Evolutionary conservation across 176 grass and related monocot genomes (phyloP).

Genomic region (Tillandsia fasciculata): DNA sequence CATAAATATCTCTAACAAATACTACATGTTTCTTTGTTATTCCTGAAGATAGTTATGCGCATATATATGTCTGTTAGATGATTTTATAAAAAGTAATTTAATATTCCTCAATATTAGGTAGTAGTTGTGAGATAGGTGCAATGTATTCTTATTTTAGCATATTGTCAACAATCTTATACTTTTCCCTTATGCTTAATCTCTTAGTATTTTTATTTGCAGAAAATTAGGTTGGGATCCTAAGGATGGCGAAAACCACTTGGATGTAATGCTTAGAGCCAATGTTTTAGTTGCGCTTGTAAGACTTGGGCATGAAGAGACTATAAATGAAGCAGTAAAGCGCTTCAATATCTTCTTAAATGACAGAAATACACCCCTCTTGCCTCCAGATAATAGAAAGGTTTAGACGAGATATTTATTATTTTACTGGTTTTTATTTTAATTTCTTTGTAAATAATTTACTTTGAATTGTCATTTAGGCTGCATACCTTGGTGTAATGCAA

Average conservation of each 20-base stretch:
- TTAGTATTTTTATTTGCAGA: slow-evolving; percentile 26
- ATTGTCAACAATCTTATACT: neutral
- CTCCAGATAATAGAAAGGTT: slow-evolving; percentile 79
- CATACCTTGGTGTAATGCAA: slow-evolving; percentile 79
- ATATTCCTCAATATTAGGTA: too few species aligned
- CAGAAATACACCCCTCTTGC: slow-evolving; percentile 49
- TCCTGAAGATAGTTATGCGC: too few species aligned
- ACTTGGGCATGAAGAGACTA: slow-evolving; percentile 53
- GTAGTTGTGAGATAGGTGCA: too few species aligned
- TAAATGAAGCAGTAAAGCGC: slow-evolving; percentile 61
- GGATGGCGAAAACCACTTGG: slow-evolving; percentile 49
- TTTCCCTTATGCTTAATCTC: neutral
- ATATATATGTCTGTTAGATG: too few species aligned
- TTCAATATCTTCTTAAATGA: slow-evolving; percentile 51
- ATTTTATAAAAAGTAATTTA: too few species aligned
- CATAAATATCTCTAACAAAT: too few species aligned
- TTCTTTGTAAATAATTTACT: slow-evolving; percentile 7
- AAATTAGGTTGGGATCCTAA: slow-evolving; percentile 83
- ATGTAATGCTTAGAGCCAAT: slow-evolving; percentile 61
- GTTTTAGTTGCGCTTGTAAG: slow-evolving; percentile 60
- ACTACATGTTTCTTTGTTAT: too few species aligned
- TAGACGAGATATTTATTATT: slow-evolving; percentile 16
- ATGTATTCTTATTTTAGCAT: neutral
- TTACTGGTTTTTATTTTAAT: slow-evolving; percentile 4
- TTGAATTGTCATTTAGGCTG: slow-evolving; percentile 42